Evolutionary conservation across 2,329 filamentous ascomycete species (phyloP).

Genomic region (Aspergillus clavatus): DNA sequence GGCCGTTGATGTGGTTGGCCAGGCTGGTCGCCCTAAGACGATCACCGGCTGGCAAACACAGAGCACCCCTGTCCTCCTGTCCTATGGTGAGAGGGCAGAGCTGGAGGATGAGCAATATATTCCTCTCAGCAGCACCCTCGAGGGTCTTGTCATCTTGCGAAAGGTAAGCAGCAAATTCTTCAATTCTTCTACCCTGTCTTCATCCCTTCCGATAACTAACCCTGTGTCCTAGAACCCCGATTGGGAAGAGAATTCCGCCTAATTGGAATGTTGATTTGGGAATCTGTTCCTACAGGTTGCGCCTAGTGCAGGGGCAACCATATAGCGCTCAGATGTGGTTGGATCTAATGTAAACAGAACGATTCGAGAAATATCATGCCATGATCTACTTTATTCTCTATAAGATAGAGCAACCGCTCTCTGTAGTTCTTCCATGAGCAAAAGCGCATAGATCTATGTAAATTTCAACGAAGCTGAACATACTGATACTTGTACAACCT

Average conservation of each 20-base stretch:
- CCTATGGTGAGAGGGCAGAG: conserved; percentile 93
- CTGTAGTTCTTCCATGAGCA: no score
- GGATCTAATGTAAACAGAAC: conserved; percentile 35
- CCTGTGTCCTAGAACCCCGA: conserved; percentile 39
- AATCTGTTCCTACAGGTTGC: conserved; percentile 13
- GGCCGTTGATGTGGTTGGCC: conserved; percentile 95
- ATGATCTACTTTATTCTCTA: background rate
- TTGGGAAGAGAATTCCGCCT: conserved; percentile 38
- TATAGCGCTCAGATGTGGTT: conserved; percentile 22
- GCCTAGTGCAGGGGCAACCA: conserved; percentile 14
- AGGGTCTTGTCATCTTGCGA: conserved; percentile 91
- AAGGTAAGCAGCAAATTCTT: conserved; percentile 64
- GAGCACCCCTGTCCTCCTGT: conserved; percentile 92
- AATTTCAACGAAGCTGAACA: no score
- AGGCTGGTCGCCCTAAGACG: conserved; percentile 95
- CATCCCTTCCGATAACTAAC: conserved; percentile 21
- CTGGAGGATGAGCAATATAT: conserved; percentile 97
- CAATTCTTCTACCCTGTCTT: background rate
- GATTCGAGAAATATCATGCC: conserved; percentile 30
- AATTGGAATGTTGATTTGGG: conserved; percentile 19
- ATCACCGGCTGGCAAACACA: conserved; percentile 99
- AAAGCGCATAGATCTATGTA: no score
- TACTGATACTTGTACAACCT: no score
- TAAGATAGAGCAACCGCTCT: no score
- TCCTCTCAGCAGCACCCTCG: conserved; percentile 80